These are phyloP conservation scores for Botryotinia globosa DNA, from an alignment of 2,329 filamentous ascomycete species.

Conservation along the genomic window DNA sequence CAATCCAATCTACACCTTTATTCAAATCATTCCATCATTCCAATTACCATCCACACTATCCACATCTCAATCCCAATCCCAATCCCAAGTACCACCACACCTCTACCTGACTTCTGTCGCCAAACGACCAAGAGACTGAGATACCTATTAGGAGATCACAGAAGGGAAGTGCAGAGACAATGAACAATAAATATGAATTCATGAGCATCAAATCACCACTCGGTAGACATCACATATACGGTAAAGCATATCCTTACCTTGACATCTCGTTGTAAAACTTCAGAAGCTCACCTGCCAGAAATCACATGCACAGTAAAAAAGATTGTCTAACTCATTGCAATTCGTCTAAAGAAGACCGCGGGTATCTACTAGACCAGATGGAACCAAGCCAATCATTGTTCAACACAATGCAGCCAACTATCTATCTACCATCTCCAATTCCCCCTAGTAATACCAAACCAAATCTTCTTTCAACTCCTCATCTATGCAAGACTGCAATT, in stretches of 20 bases:
- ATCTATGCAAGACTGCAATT: not conserved
- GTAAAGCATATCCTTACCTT: not conserved
- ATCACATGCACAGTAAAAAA: not conserved
- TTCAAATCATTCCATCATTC: not conserved
- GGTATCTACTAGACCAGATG: slow-evolving; percentile 1
- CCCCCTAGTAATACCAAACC: not conserved
- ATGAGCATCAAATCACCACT: not conserved
- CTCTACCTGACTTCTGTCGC: not conserved
- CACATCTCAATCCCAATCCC: not conserved
- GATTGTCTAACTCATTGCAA: not conserved
- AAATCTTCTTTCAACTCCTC: not conserved
- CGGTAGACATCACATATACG: not conserved
- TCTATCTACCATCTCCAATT: not conserved
- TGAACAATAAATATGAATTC: not conserved
- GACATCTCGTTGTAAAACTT: not conserved
- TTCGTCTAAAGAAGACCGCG: not conserved
- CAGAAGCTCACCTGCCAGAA: not conserved
- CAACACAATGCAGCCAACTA: not conserved
- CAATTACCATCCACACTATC: not conserved
- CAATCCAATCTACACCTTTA: not conserved
- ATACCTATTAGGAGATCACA: not conserved
- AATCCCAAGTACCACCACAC: too few relatives aligned
- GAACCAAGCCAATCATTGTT: not conserved
- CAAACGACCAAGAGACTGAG: not conserved
- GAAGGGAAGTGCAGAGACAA: not conserved